Conservation (phyloP, 352 stramenopile species). For the Thalassiosira ordinaria region DNA sequence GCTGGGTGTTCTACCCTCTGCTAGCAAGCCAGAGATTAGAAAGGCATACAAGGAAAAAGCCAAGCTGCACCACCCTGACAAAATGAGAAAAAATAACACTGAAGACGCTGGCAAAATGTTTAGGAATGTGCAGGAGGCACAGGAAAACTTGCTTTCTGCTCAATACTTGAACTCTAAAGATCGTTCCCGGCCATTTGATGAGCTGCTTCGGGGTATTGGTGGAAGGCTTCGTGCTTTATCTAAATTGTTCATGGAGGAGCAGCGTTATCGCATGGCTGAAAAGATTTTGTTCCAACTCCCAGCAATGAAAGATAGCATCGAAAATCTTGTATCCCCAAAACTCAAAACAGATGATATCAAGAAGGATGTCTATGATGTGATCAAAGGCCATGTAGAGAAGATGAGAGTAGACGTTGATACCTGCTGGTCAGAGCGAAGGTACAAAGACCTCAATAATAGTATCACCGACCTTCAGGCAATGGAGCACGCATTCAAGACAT, state of each 20-base stretch:
- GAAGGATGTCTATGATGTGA: slow-evolving; percentile 31
- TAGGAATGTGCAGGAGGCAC: slow-evolving; percentile 41
- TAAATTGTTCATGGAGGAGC: slow-evolving; percentile 53
- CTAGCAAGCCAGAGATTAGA: slow-evolving; percentile 51
- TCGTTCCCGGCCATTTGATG: slow-evolving; percentile 52
- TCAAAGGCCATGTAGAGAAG: slow-evolving; percentile 63
- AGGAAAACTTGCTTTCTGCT: slow-evolving; percentile 43
- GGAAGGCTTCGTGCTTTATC: slow-evolving; percentile 33
- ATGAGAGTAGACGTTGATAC: slow-evolving; percentile 59
- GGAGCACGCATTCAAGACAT: slow-evolving; percentile 61
- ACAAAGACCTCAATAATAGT: slow-evolving; percentile 66
- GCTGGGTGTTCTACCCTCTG: slow-evolving; percentile 59
- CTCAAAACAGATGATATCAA: slow-evolving; percentile 34
- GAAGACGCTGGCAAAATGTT: slow-evolving; percentile 24
- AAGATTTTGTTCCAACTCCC: slow-evolving; percentile 53
- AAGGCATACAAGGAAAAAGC: slow-evolving; percentile 58
- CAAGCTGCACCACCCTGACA: slow-evolving; percentile 61
- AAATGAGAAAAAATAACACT: slow-evolving; percentile 32
- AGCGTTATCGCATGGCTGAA: slow-evolving; percentile 50
- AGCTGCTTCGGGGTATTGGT: slow-evolving; percentile 37
- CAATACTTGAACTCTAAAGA: slow-evolving; percentile 17
- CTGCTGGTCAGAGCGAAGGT: slow-evolving; percentile 60
- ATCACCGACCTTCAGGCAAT: slow-evolving; percentile 70
- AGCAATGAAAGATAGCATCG: slow-evolving; percentile 42
- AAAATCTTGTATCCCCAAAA: slow-evolving; percentile 50